Conservation (phyloP, 108 stramenopile species). For the Parietichytrium sp. region DNA sequence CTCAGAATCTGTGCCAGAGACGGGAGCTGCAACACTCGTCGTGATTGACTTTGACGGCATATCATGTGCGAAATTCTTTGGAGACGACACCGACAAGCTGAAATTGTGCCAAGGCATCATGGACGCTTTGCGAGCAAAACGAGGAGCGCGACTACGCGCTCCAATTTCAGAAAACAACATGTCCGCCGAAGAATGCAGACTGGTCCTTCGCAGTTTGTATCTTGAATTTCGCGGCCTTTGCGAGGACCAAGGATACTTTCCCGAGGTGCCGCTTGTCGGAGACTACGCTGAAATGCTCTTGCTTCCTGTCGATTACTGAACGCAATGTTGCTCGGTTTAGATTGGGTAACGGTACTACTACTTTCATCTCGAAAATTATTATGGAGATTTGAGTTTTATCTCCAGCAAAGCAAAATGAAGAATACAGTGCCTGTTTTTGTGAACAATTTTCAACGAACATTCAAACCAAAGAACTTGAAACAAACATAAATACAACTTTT, state of each 20-base stretch:
- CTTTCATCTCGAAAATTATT: too few species aligned
- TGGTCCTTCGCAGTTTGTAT: slow-evolving; percentile 19
- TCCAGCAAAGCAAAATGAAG: too few species aligned
- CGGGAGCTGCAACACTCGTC: too few species aligned
- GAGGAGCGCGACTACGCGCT: neutral
- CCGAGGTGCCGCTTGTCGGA: neutral
- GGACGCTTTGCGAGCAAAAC: neutral
- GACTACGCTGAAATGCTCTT: neutral
- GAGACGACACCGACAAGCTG: slow-evolving; percentile 1
- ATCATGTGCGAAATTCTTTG: neutral
- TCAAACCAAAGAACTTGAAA: too few species aligned
- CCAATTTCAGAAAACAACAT: neutral
- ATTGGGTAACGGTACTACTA: too few species aligned
- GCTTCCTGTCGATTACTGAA: slow-evolving; percentile 31
- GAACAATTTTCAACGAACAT: too few species aligned
- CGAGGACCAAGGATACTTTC: slow-evolving; percentile 17
- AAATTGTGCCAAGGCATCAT: slow-evolving; percentile 13
- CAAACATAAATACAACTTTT: too few species aligned
- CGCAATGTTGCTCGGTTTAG: too few species aligned
- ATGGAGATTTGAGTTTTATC: too few species aligned
- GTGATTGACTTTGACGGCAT: neutral
- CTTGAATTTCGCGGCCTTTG: slow-evolving; percentile 15
- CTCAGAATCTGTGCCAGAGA: too few species aligned
- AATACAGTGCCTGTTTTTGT: too few species aligned
- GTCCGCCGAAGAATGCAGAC: neutral